A percentile compares a stretch with the other conserved stretches of the same genome.
These are phyloP conservation scores for Vitis vinifera DNA, from an alignment of 164 flowering plant species.

Conservation along the genomic window DNA sequence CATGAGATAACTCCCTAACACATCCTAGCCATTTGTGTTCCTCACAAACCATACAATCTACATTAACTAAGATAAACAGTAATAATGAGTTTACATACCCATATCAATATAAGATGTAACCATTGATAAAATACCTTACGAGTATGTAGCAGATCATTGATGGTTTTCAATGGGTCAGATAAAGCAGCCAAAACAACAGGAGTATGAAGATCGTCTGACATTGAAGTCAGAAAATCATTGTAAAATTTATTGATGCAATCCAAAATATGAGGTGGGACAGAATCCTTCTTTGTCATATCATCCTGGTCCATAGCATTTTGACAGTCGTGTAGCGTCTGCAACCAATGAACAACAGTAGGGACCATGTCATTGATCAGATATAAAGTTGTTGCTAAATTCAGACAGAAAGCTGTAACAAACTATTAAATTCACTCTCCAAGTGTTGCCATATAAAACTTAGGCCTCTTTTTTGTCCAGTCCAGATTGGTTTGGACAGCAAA, in stretches of 20 bases:
- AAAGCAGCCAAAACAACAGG: conserved; percentile 78
- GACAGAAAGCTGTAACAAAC: too few species aligned
- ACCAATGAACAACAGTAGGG: conserved; percentile 6
- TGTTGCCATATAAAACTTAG: too few species aligned
- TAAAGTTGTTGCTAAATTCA: too few species aligned
- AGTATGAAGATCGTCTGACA: conserved; percentile 93
- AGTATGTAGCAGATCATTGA: conserved; percentile 89
- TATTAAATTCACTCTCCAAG: too few species aligned
- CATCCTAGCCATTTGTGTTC: neutral
- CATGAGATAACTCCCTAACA: neutral
- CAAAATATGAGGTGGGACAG: conserved; percentile 45
- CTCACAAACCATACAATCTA: neutral
- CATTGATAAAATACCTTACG: conserved; percentile 59
- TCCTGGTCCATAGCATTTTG: conserved; percentile 45
- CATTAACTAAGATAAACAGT: neutral
- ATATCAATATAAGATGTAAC: neutral
- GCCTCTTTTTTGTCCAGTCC: too few species aligned
- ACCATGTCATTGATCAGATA: neutral
- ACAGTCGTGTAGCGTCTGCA: conserved; percentile 87
- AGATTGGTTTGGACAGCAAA: too few species aligned
- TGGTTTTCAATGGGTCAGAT: conserved; percentile 77
- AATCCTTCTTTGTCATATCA: conserved; percentile 28
- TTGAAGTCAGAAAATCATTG: conserved; percentile 54
- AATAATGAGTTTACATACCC: neutral
- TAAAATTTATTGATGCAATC: conserved; percentile 53